A percentile compares a stretch with the other conserved stretches of the same genome.
Evolutionary conservation across 1,284 basidiomycete species (phyloP).

Genomic region (Cutaneotrichosporon cutaneum): DNA sequence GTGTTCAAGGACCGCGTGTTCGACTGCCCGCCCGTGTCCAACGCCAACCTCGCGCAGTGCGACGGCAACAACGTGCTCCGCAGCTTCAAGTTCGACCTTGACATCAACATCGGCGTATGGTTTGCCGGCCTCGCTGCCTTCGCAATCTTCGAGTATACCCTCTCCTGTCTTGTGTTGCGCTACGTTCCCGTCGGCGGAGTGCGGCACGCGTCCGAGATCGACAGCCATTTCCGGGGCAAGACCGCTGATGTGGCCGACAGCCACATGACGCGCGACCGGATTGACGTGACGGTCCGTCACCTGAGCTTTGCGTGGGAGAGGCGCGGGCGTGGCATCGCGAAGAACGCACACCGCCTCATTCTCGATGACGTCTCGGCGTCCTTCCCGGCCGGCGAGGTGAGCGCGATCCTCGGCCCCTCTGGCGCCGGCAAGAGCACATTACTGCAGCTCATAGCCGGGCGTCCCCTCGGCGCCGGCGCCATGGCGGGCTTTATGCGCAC

Average conservation of each 20-base stretch:
- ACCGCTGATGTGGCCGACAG: constrained; percentile 45
- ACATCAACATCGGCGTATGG: constrained; percentile 50
- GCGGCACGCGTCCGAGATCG: constrained; percentile 51
- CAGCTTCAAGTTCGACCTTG: constrained; percentile 46
- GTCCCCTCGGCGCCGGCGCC: constrained; percentile 48
- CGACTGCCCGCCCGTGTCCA: constrained; percentile 48
- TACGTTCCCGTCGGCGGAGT: constrained; percentile 53
- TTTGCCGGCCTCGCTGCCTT: constrained; percentile 53
- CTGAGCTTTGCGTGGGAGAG: constrained; percentile 46
- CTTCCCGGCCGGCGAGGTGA: constrained; percentile 56
- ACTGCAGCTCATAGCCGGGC: constrained; percentile 56
- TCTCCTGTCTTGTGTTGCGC: constrained; percentile 50
- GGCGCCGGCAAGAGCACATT: constrained; percentile 57
- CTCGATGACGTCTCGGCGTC: constrained; percentile 52
- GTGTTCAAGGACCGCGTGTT: constrained; percentile 54
- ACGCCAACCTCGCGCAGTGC: constrained; percentile 51
- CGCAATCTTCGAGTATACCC: constrained; percentile 41
- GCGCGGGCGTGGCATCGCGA: constrained; percentile 33
- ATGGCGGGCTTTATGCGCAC: constrained; percentile 45
- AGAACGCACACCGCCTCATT: constrained; percentile 48
- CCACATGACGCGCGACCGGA: constrained; percentile 50
- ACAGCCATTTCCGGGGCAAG: constrained; percentile 47
- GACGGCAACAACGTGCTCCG: constrained; percentile 54
- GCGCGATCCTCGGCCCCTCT: constrained; percentile 55
- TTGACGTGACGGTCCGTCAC: constrained; percentile 49